These are phyloP conservation scores for Heliamphora pulchella DNA, from an alignment of 179 eudicot species.

Conservation along the genomic window DNA sequence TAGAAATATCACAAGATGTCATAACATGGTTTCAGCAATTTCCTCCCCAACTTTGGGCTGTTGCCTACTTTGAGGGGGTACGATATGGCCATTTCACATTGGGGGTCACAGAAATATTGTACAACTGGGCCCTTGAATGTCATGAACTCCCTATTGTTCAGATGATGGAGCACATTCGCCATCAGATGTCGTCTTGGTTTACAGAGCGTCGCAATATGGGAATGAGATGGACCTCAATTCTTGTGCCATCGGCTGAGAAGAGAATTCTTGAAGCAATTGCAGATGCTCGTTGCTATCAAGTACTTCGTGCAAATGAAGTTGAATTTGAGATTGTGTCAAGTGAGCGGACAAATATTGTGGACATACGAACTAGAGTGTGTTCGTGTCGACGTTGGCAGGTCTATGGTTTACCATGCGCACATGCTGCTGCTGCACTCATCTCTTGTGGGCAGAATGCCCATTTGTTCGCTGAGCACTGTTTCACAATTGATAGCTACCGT, in stretches of 20 bases:
- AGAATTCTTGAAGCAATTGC: conserved; percentile 66
- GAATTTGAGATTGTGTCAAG: conserved; percentile 87
- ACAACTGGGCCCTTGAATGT: conserved; percentile 76
- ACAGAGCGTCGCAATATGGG: conserved; percentile 58
- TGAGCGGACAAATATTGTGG: conserved; percentile 76
- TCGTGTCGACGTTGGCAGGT: conserved; percentile 83
- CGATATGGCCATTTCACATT: conserved; percentile 80
- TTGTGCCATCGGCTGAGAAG: conserved; percentile 79
- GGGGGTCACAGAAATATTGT: conserved; percentile 54
- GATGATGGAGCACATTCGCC: conserved; percentile 81
- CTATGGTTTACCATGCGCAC: conserved; percentile 95
- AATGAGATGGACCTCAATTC: conserved; percentile 60
- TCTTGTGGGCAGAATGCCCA: conserved; percentile 86
- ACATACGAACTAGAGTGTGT: conserved; percentile 69
- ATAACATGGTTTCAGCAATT: conserved; percentile 58
- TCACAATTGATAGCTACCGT: conserved; percentile 67
- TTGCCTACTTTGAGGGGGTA: conserved; percentile 85
- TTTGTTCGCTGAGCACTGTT: conserved; percentile 78
- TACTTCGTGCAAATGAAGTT: conserved; percentile 85
- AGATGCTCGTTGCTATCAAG: conserved; percentile 62
- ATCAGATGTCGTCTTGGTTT: conserved; percentile 69
- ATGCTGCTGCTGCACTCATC: conserved; percentile 85
- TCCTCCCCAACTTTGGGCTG: conserved; percentile 83
- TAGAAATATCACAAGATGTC: conserved; percentile 63
- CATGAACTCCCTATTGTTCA: conserved; percentile 89